Evolutionary conservation across 2,329 filamentous ascomycete genomes (phyloP), one percentile per base, ranked within the genome.

Genomic region (Penicillium digitatum): DNA sequence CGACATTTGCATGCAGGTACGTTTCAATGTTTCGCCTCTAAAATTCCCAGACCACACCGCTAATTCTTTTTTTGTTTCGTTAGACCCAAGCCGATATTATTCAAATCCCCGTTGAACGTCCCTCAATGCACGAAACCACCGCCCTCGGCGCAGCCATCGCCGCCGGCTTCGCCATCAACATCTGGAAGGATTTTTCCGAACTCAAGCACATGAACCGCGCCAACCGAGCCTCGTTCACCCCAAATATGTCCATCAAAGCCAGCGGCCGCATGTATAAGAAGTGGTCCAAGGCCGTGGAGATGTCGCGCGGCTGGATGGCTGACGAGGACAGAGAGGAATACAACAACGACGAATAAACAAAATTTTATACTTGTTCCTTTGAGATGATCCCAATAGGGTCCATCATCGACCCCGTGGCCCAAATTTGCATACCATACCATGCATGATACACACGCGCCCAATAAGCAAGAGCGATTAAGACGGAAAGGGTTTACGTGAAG

Each of bases 51-150:
- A 69, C 44, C 11, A 16, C 10, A 22, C 39, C 34, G 14, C 48
- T 56, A 12, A 55, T n/a, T n/a, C 43, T 16, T 0, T 14, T 32
- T 20, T 20, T 32, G n/a, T 29, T 11, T 3, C 10, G 40, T 24
- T 40, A 61, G 63, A 90, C 88, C 5, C 91, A 96, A 81, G 87
- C 91, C 59, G 87, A 95, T 75, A 83, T 96, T 48, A 90, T 88
- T 64, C 85, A 86, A 55, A 94, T 95, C 63, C 87, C 87, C 31
- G 88, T 96, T 57, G 85, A 92, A 70, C 85, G 91, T 24, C 91
- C 91, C 0, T 82, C 84, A 54, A 95, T 96, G 91, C 87, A 89
- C 57, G 91, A 96, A 78, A 95, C 90, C 5, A 96, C 91, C 1
- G 88, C 90, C 1, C 82, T 96, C 1, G 91, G 91, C 27, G 90